phyloP scores from a whole-genome alignment of 2,329 filamentous ascomycete genomes.

The Alternaria tenuissima region DNA sequence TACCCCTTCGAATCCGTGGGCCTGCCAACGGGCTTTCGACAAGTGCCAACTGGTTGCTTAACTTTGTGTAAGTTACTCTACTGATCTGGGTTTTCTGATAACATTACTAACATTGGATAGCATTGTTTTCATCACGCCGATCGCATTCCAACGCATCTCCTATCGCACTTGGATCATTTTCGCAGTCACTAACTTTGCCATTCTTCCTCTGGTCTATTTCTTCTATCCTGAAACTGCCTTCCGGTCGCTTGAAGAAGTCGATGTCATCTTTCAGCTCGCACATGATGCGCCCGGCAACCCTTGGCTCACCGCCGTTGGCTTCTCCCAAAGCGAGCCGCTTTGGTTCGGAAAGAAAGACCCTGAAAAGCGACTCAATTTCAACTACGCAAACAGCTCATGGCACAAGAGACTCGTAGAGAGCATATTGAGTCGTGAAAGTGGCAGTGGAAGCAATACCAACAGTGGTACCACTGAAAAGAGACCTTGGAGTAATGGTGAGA shows the following conservation, averaged over 20 bases:
- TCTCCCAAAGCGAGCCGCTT: slow-evolving; percentile 61
- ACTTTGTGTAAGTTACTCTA: slow-evolving; percentile 54
- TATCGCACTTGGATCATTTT: slow-evolving; percentile 69
- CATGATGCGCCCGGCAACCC: slow-evolving; percentile 60
- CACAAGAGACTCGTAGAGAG: slow-evolving; percentile 31
- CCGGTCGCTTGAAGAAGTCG: slow-evolving; percentile 70
- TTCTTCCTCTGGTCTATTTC: slow-evolving; percentile 65
- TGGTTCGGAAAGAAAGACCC: slow-evolving; percentile 64
- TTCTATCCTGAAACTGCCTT: slow-evolving; percentile 69
- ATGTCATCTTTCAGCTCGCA: slow-evolving; percentile 66
- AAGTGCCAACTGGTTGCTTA: slow-evolving; percentile 84
- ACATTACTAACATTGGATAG: slow-evolving; percentile 52
- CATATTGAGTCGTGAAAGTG: slow-evolving; percentile 20
- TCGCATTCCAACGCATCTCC: slow-evolving; percentile 63
- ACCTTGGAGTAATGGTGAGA: slow-evolving; percentile 6
- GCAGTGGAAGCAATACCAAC: slow-evolving; percentile 24
- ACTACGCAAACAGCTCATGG: slow-evolving; percentile 51
- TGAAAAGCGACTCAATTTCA: slow-evolving; percentile 58
- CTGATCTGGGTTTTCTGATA: not conserved
- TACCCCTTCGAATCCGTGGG: slow-evolving; percentile 85
- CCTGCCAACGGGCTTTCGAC: slow-evolving; percentile 87
- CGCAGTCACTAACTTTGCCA: slow-evolving; percentile 59
- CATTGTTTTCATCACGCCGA: slow-evolving; percentile 72
- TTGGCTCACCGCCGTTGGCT: slow-evolving; percentile 57
- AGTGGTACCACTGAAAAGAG: slow-evolving; percentile 9